Base-by-base conservation (phyloP, 257 asterid genomes). In the Ajuga chamaepitys region DNA sequence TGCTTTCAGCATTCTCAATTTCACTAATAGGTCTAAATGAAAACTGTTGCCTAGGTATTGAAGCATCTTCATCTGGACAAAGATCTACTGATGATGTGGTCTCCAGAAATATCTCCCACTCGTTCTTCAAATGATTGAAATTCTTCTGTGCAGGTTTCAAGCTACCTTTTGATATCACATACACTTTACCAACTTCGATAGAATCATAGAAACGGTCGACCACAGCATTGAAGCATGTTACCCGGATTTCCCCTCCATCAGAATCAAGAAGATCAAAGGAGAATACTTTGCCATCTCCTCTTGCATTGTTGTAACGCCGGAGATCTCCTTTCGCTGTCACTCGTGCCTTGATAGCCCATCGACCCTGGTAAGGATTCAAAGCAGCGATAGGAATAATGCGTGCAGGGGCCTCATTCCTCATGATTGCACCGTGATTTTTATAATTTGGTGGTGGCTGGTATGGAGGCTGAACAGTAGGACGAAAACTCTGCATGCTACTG, bases 341-440 rank as follows among this genome's bases (percentile, higher is more conserved):
- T 42, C 98, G 81, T 3, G 99, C 99, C 88, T 88, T 90, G 67
- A 94, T 82, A 68, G 96, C 97, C 99, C 99, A 94, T 50, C 97
- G 87, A 58, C 97, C 97, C 71, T 90, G 97, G 80, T 94, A 90
- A 67, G 99, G 99, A 74, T 90, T 94, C 82, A 94, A 76, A 72
- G 95, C 95, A 67, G 95, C 81, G 51, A 94, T 86, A 17, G 97
- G 96, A 71, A 94, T 86, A 51, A 88, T 85, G 67, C 96, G 95
- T 9, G 98, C 95, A 13, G 99, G 97, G 56, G 98, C 96, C 58
- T 90, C 96, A 71, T 86, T 94, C 83, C 83, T 90, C 95, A 81
- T 80, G 68, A 94, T 83, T 68, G 99, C 87, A 30, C 96, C 97
- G 26, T 83, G 91, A 64, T 75, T 64, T 68, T 83, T 90, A 74